Percentiles rank a stretch among this genome's conserved stretches.
phyloP scores from a whole-genome alignment of 306 rosid species.

The Ceratonia siliqua region DNA sequence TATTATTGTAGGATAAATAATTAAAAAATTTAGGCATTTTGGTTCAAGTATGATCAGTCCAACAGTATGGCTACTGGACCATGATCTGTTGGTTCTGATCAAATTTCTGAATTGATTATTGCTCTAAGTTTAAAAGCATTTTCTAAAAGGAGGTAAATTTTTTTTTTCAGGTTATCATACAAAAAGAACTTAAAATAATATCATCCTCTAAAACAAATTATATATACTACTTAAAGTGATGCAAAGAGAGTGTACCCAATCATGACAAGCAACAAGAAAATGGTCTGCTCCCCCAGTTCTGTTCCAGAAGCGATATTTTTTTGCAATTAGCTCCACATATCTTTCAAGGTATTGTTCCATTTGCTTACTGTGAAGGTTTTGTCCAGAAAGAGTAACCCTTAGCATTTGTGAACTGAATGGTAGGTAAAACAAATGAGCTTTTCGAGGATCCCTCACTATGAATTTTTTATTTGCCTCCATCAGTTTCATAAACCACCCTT shows the following conservation, averaged over 20 bases:
- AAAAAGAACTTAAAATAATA: constrained; percentile 10
- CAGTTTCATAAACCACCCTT: constrained; percentile 95
- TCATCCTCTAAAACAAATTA: not conserved
- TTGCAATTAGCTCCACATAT: constrained; percentile 63
- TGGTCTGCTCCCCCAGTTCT: constrained; percentile 87
- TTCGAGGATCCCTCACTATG: constrained; percentile 63
- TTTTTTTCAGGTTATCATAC: not conserved
- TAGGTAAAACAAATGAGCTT: constrained; percentile 84
- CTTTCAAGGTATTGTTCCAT: constrained; percentile 63
- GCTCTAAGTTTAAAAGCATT: not conserved
- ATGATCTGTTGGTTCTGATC: not conserved
- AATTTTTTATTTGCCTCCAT: constrained; percentile 66
- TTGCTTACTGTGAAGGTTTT: constrained; percentile 33
- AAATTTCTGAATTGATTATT: constrained; percentile 9
- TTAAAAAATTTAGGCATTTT: not conserved
- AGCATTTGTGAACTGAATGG: constrained; percentile 77
- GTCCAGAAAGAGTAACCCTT: constrained; percentile 50
- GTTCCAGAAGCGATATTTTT: constrained; percentile 77
- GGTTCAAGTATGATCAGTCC: not conserved
- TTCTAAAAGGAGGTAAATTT: not conserved
- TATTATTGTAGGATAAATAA: too few species aligned
- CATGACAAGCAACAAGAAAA: constrained; percentile 93
- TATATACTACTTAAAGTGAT: constrained; percentile 6
- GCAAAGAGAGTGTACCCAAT: constrained; percentile 63
- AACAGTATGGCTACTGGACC: not conserved